These are phyloP conservation scores for Leccinellum rugosiceps DNA, from an alignment of 768 basidiomycete species.

Conservation along the genomic window DNA sequence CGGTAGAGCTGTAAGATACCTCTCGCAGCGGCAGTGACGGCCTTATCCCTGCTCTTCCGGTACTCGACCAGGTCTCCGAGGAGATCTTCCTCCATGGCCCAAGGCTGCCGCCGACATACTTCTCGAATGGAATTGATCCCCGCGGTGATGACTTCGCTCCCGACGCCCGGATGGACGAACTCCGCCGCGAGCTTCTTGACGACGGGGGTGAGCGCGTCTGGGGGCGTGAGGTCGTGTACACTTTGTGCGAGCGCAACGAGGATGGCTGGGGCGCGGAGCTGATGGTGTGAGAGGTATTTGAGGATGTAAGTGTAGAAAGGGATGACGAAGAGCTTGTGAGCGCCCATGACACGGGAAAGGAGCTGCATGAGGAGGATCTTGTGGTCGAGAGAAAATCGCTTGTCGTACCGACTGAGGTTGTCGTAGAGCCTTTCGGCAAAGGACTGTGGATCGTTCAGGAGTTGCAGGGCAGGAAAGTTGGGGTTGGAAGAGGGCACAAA, in stretches of 20 bases:
- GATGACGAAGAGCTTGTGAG: conserved; percentile 90
- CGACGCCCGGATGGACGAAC: conserved; percentile 97
- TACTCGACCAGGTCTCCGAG: conserved; percentile 93
- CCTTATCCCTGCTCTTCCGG: conserved; percentile 91
- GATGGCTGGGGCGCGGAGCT: conserved; percentile 89
- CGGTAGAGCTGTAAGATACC: conserved; percentile 87
- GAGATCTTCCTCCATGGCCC: conserved; percentile 95
- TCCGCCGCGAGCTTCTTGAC: conserved; percentile 90
- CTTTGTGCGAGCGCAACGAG: conserved; percentile 93
- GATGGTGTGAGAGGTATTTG: conserved; percentile 90
- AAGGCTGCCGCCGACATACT: conserved; percentile 91
- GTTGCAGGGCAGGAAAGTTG: conserved; percentile 91
- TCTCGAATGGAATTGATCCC: conserved; percentile 96
- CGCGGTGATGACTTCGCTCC: conserved; percentile 91
- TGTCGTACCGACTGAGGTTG: conserved; percentile 79
- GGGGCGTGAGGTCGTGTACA: conserved; percentile 92
- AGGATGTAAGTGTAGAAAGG: conserved; percentile 95
- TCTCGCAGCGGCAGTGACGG: conserved; percentile 84
- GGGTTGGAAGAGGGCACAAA: conserved; percentile 31
- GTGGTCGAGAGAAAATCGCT: conserved; percentile 94
- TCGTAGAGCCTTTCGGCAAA: conserved; percentile 94
- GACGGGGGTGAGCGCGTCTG: conserved; percentile 86
- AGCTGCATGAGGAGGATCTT: conserved; percentile 98
- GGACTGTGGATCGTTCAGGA: conserved; percentile 92
- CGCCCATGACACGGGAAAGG: conserved; percentile 87